Evolutionary conservation across 1,284 basidiomycete genomes (phyloP).

Genomic region (Fistulina hepatica): DNA sequence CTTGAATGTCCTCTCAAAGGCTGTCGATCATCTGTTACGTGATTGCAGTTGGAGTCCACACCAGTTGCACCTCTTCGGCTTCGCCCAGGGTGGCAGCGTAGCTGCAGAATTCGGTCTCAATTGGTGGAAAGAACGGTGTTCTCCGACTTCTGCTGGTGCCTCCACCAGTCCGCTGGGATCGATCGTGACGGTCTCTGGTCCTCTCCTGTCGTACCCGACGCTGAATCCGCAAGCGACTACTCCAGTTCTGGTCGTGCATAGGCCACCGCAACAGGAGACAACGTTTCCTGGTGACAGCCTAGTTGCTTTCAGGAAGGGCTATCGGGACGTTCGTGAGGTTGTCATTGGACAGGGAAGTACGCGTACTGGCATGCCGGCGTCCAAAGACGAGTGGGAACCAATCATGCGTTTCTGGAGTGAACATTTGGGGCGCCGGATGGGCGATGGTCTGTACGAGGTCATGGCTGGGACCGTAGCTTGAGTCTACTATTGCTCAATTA

Average conservation of each 20-base stretch:
- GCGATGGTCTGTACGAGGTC: constrained; percentile 69
- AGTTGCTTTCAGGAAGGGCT: constrained; percentile 49
- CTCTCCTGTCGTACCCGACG: constrained; percentile 68
- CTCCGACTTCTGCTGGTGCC: constrained; percentile 2
- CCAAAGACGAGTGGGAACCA: constrained; percentile 68
- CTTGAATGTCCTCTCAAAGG: constrained; percentile 40
- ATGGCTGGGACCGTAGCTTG: too few relatives aligned
- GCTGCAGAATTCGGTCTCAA: constrained; percentile 56
- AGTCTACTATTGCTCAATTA: too few relatives aligned
- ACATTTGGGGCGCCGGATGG: constrained; percentile 45
- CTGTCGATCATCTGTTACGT: constrained; percentile 47
- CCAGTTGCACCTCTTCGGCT: constrained; percentile 80
- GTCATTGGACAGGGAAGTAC: constrained; percentile 27
- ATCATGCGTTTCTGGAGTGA: constrained; percentile 85
- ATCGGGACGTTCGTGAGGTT: constrained; percentile 37
- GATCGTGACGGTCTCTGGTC: constrained; percentile 58
- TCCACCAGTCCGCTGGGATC: constrained; percentile 41
- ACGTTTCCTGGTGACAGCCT: constrained; percentile 35
- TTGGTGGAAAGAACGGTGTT: constrained; percentile 32
- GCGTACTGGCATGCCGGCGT: constrained; percentile 58
- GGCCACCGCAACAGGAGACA: constrained; percentile 34
- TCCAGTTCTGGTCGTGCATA: constrained; percentile 53
- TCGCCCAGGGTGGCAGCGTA: constrained; percentile 80
- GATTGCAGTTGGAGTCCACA: constrained; percentile 56
- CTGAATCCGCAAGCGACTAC: constrained; percentile 40